Evolutionary conservation across 148 eudicot species (phyloP), one percentile per base, ranked within the genome.

Genomic region (Persicaria tinctoria): DNA sequence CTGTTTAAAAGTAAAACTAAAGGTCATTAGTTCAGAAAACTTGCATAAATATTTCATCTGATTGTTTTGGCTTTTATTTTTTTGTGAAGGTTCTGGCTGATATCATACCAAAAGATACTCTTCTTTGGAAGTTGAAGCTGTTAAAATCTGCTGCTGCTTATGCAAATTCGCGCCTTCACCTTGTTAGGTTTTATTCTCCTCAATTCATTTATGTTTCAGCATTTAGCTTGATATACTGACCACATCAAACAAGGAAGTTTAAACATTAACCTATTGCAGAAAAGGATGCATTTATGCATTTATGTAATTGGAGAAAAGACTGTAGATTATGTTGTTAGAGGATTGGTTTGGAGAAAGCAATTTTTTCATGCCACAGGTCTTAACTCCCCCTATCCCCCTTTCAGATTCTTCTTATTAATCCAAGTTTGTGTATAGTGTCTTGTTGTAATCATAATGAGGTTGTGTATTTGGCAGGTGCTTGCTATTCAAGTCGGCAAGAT

Each of bases 151-250:
- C 89, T 77, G 86, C 97, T 77, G 86, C 89, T 73, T 92, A 92
- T 74, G 81, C 97, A 32, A 95, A 95, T 85, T 88, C 96, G 47
- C 99, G 97, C 68, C 90, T 95, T 75, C 96, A 87, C 86, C 90
- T 92, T 44, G 82, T 95, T 74, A 90, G 99, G 99, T 95, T 76
- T 70, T 14, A 27, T n/a, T 46, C 70, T 75, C 16, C 68, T 16
- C 27, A 48, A 51, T 63, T 64, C 17, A 64, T 57, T 56, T 16
- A 64, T 32, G 69, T 38, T 38, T 51, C 4, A 51, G 55, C 55
- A 23, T 23, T 23, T 23, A 23, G 27, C 27, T 23, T 23, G 27
- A 23, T 23, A 23, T 23, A 23, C 27, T 23, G 27, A 23, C 27
- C 27, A 23, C 27, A 23, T 23, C 27, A 23, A 23, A 23, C 27